These are phyloP conservation scores for Mortierella antarctica DNA, from an alignment of 192 early-diverging fungal species.

Conservation along the genomic window DNA sequence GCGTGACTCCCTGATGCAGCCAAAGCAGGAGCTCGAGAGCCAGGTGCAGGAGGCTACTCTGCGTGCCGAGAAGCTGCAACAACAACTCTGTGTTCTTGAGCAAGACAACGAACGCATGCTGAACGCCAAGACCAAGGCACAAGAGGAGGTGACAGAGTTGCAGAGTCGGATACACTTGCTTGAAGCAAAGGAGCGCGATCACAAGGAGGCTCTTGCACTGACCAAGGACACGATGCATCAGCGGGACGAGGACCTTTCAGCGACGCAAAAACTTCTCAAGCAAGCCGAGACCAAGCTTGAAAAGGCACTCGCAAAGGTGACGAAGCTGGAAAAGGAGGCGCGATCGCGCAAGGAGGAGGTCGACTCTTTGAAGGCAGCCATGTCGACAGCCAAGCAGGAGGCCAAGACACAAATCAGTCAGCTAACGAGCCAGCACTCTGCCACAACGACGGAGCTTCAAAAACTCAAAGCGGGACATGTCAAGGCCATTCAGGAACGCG, in stretches of 20 bases:
- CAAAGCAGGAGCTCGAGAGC: slow-evolving; percentile 13
- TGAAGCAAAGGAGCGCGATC: slow-evolving; percentile 15
- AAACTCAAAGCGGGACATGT: slow-evolving; percentile 20
- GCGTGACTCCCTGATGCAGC: slow-evolving; percentile 16
- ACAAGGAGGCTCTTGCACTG: slow-evolving; percentile 22
- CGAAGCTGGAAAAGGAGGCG: slow-evolving; percentile 22
- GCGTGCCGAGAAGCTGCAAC: neutral
- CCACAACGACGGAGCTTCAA: slow-evolving; percentile 12
- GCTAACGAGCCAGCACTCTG: slow-evolving; percentile 3
- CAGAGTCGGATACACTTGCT: neutral
- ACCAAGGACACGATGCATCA: slow-evolving; percentile 42
- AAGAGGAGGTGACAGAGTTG: slow-evolving; percentile 21
- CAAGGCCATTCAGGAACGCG: slow-evolving; percentile 30
- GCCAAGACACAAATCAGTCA: slow-evolving; percentile 2
- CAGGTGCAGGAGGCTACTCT: neutral
- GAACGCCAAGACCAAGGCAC: slow-evolving; percentile 15
- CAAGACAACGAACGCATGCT: slow-evolving; percentile 17
- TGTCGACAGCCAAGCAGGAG: slow-evolving; percentile 29
- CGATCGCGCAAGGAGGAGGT: neutral
- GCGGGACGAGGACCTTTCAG: slow-evolving; percentile 31
- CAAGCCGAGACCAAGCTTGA: slow-evolving; percentile 4
- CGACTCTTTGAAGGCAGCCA: neutral
- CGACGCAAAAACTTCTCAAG: slow-evolving; percentile 1
- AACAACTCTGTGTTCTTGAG: slow-evolving; percentile 12
- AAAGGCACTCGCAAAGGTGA: slow-evolving; percentile 3